Evolutionary conservation across 2,329 filamentous ascomycete genomes (phyloP).

Genomic region (Penicillium sp.): DNA sequence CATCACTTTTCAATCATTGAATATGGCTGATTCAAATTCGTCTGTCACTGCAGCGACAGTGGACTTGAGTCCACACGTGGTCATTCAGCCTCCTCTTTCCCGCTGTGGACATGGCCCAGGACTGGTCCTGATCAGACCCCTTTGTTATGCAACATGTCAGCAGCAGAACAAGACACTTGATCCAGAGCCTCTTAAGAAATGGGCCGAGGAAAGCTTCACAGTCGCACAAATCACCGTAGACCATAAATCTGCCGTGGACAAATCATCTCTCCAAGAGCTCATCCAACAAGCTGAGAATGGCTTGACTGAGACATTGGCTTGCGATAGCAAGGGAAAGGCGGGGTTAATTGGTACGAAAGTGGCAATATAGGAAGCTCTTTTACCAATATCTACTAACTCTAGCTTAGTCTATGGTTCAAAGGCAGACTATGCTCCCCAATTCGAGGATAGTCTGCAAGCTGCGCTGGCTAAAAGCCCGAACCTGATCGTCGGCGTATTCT

Average conservation of each 20-base stretch:
- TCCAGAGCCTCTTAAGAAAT: constrained; percentile 62
- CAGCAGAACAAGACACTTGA: constrained; percentile 43
- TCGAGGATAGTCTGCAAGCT: constrained; percentile 11
- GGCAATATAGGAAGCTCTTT: neutral
- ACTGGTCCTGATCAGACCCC: constrained; percentile 47
- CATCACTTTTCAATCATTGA: neutral
- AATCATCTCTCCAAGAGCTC: constrained; percentile 11
- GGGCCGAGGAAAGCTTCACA: constrained; percentile 69
- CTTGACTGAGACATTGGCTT: constrained; percentile 24
- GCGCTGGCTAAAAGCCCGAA: neutral
- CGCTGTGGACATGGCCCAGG: constrained; percentile 51
- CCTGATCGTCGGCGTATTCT: constrained; percentile 18
- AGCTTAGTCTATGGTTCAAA: constrained; percentile 28
- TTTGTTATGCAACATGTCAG: constrained; percentile 26
- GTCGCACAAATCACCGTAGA: constrained; percentile 54
- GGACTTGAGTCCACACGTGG: constrained; percentile 7
- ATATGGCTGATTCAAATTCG: neutral
- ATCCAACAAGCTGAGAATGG: constrained; percentile 16
- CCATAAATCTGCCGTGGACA: constrained; percentile 3
- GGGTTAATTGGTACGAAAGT: constrained; percentile 24
- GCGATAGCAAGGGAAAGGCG: constrained; percentile 21
- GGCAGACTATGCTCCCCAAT: constrained; percentile 21
- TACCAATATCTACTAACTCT: neutral
- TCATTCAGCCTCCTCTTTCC: constrained; percentile 48
- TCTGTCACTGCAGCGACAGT: constrained; percentile 2